A percentile compares a stretch with the other conserved stretches of the same genome.
phyloP scores from a whole-genome alignment of 495 filamentous ascomycete species.

The Hyaloscypha finlandica region DNA sequence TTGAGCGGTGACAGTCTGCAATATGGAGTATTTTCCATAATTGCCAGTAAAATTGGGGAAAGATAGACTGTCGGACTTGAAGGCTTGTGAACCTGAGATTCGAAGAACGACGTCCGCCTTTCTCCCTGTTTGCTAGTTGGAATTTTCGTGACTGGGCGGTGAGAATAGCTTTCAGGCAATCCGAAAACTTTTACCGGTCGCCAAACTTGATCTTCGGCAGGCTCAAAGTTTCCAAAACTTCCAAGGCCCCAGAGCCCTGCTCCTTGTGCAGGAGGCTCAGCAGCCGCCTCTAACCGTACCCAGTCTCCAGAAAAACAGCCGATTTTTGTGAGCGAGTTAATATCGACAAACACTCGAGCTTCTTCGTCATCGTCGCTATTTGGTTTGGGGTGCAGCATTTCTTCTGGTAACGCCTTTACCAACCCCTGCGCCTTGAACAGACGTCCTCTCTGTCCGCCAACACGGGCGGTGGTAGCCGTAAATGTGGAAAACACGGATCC shows the following conservation, averaged over 20 bases:
- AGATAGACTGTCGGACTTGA: constrained; percentile 67
- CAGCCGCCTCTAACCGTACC: constrained; percentile 79
- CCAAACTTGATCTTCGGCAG: constrained; percentile 52
- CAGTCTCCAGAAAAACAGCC: constrained; percentile 98
- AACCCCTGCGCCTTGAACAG: constrained; percentile 81
- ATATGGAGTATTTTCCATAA: constrained; percentile 75
- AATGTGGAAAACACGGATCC: constrained; percentile 85
- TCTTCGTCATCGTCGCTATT: constrained; percentile 78
- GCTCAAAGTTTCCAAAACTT: constrained; percentile 48
- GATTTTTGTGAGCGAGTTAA: constrained; percentile 78
- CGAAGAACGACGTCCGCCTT: constrained; percentile 55
- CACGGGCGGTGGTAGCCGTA: constrained; percentile 74
- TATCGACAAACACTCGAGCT: constrained; percentile 83
- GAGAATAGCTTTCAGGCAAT: constrained; percentile 69
- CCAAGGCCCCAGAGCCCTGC: constrained; percentile 57
- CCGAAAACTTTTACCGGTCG: constrained; percentile 85
- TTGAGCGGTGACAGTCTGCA: constrained; percentile 68
- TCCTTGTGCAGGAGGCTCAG: constrained; percentile 61
- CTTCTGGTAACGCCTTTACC: constrained; percentile 68
- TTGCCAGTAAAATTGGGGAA: constrained; percentile 83
- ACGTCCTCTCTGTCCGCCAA: constrained; percentile 56
- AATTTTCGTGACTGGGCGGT: constrained; percentile 52
- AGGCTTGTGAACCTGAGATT: constrained; percentile 52
- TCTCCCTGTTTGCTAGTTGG: constrained; percentile 48
- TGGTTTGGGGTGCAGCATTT: constrained; percentile 82